Base-by-base conservation (phyloP, 768 basidiomycete genomes). In the Omphalotus guepiniiformis region DNA sequence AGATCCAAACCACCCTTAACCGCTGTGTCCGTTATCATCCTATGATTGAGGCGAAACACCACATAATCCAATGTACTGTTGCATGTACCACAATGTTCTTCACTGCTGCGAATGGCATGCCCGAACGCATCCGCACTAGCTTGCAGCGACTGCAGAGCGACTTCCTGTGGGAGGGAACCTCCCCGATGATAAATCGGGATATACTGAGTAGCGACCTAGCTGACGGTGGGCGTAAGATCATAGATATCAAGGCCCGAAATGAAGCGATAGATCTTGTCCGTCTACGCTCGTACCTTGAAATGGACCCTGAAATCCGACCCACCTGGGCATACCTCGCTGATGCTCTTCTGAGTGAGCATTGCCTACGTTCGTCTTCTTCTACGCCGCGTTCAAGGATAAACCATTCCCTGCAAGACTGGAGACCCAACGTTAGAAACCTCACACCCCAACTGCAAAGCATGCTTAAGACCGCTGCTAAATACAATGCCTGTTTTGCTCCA, bases 31-130 rank as follows among this genome's bases (percentile, higher is more conserved):
- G 28, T 1, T 35, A 22, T n/a, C 28, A 53, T 28, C 52, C 52
- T 0, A 51, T 50, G 3, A n/a, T 21, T 11, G 40, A 53, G 25
- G 56, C 46, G 0, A 41, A 5, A 9, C 2, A 16, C 3, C 22
- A 45, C 1, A 28, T 49, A 1, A 30, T 39, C 1, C 15, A 49
- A 30, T 26, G 38, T 4, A 27, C 51, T 1, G 11, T 57, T 0
- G 51, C 46, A 3, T 39, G 37, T 2, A 42, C 13, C 7, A 52
- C 47, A 13, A 51, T 52, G 26, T 54, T 39, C 32, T n/a, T 39
- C 4, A 48, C 57, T 1, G 22, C 35, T 9, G 55, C 50, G 6
- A 50, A 58, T 21, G 19, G 55, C 1, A 60, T 60, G 59, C 59
- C 57, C 0, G 34, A 42, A 11, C 1, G 25, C 0, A 53, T 60